These are phyloP conservation scores for Phaeophleospora eucalypticola DNA, from an alignment of 2,329 filamentous ascomycete species.

Conservation along the genomic window DNA sequence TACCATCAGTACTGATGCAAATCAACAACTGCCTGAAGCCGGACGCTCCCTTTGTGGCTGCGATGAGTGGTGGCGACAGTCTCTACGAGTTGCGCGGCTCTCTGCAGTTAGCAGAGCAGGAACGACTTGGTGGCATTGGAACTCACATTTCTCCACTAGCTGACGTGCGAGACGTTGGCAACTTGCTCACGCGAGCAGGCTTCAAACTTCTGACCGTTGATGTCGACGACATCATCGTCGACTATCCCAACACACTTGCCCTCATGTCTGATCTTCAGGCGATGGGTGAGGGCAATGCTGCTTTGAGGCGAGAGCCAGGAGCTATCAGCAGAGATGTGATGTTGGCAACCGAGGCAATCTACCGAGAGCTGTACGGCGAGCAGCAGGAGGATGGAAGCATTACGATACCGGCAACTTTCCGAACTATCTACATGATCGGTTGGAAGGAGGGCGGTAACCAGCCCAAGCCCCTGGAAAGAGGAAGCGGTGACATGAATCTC, in stretches of 20 bases:
- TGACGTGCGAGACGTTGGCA: constrained; percentile 86
- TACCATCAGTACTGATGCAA: constrained; percentile 77
- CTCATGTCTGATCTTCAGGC: constrained; percentile 91
- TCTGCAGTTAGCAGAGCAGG: constrained; percentile 85
- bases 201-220: constrained; percentile 97
- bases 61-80: constrained; percentile 94
- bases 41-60: constrained; percentile 85
- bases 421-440: constrained; percentile 97
- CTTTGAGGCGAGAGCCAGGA: constrained; percentile 77
- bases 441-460: constrained; percentile 86
- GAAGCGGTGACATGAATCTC: constrained; percentile 80
- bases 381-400: constrained; percentile 57
- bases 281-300: constrained; percentile 93
- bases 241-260: constrained; percentile 84
- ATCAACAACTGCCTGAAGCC: constrained; percentile 86
- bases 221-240: constrained; percentile 93
- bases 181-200: constrained; percentile 76
- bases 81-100: constrained; percentile 91
- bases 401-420: constrained; percentile 77
- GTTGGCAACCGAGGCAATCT: constrained; percentile 83
- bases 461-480: constrained; percentile 72
- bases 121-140: constrained; percentile 84
- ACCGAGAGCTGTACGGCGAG: constrained; percentile 80
- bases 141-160: constrained; percentile 88
- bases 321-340: constrained; percentile 74